These are phyloP conservation scores for Boletus patriciae DNA, from an alignment of 768 basidiomycete genomes.

Conservation along the genomic window DNA sequence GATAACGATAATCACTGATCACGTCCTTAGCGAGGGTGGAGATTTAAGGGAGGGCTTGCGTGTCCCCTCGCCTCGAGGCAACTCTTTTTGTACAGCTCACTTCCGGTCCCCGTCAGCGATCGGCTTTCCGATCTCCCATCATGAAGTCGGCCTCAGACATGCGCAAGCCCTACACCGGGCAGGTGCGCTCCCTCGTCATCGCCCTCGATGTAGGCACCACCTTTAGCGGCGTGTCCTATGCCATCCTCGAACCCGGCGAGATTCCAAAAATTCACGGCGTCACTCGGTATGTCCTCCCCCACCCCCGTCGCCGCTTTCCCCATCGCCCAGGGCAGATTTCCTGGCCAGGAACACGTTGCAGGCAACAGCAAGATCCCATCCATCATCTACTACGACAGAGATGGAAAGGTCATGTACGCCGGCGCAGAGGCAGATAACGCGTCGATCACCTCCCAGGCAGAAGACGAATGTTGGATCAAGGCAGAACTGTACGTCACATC, in stretches of 20 bases:
- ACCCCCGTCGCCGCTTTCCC: not conserved
- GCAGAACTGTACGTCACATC: constrained; percentile 62
- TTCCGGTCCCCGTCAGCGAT: not conserved
- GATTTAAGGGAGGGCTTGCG: constrained; percentile 24
- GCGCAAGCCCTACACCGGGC: constrained; percentile 72
- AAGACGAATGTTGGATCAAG: constrained; percentile 77
- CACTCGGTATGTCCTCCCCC: constrained; percentile 53
- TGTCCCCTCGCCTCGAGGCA: constrained; percentile 19
- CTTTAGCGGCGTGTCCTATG: constrained; percentile 81
- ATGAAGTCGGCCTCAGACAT: constrained; percentile 61
- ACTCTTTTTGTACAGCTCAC: constrained; percentile 2
- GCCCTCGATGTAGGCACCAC: constrained; percentile 84
- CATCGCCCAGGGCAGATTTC: constrained; percentile 52
- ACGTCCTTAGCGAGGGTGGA: constrained; percentile 1
- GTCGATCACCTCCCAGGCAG: constrained; percentile 58
- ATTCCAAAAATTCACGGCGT: constrained; percentile 81
- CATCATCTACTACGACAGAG: constrained; percentile 68
- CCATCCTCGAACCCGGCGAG: constrained; percentile 78
- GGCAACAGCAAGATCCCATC: constrained; percentile 85
- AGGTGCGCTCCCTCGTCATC: constrained; percentile 64
- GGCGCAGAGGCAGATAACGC: constrained; percentile 75
- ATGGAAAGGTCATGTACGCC: constrained; percentile 65
- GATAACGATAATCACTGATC: constrained; percentile 43
- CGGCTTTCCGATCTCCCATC: constrained; percentile 9
- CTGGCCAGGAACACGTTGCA: constrained; percentile 83